Evolutionary conservation across 177 flowering plant genomes (phyloP), one percentile per base, ranked within the genome.

Genomic region (Vitis hybrid): DNA sequence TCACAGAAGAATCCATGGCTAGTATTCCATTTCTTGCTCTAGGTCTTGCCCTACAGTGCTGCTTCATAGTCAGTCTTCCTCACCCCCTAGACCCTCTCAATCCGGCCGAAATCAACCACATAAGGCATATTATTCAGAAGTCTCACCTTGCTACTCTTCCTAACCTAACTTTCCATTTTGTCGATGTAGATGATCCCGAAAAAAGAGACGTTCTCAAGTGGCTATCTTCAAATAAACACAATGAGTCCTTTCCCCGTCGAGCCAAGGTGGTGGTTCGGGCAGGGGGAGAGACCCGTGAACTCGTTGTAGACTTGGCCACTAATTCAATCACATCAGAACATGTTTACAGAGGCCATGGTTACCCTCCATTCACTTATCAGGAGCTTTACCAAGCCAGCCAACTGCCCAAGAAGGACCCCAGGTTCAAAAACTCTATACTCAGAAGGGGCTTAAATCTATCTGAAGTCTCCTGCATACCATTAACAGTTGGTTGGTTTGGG

Each of bases 401-500:
- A 23, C 66, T 90, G 5, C 75, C 88, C 1, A 30, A 74, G 26
- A 74, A 12, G 11, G 60, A 84, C 70, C 74, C 79, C 3, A 68
- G 62, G 10, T 88, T 88, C 58, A 54, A 66, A 34, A 64, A 81
- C 11, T 85, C 87, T 9, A 56, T 84, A 12, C 9, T 45, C 26
- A 70, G 59, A 72, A 80, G 92, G 58, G 82, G 84, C 6, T 66
- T 90, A 11, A 82, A 87, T 65, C 2, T 84, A 15, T 76, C 84
- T 0, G 79, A 84, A 58, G 85, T 90, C 48, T 78, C 82, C 15
- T 87, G 88, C 66, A 8, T 71, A 12, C 79, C 87, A 3, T 72
- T 83, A 51, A 80, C 87, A 0, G 75, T 79, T 1, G 92, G 94
- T 18, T 88, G 94, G 90, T 89, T 71, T 66, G 92, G 92, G 0